Conservation (phyloP, 192 early-diverging fungal species). For the Linnemannia zychae region DNA sequence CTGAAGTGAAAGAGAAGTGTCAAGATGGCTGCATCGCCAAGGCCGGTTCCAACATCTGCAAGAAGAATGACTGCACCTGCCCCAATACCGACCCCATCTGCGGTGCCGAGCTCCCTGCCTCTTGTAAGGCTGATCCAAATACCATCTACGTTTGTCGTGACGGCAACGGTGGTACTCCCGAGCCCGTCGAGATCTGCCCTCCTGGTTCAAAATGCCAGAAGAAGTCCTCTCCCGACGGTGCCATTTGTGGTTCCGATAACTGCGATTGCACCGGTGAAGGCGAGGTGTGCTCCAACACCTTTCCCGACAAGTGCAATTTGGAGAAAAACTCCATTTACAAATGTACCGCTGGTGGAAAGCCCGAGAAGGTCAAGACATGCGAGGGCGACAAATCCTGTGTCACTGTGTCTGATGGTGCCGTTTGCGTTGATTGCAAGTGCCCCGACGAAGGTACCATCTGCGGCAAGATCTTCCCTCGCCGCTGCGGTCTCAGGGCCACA, state of each 20-base stretch:
- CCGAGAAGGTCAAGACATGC: neutral
- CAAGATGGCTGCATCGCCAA: neutral
- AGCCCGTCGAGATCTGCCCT: neutral
- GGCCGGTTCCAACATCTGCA: slow-evolving; percentile 1
- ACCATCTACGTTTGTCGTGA: slow-evolving; percentile 1
- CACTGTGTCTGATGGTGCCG: neutral
- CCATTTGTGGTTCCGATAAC: neutral
- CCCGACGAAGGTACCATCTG: neutral
- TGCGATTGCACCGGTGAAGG: slow-evolving; percentile 6
- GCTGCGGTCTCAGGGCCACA: neutral
- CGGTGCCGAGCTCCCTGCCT: neutral
- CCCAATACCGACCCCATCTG: neutral
- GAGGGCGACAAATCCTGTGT: neutral
- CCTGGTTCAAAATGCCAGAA: neutral
- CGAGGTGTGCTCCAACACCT: neutral
- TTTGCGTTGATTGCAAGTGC: neutral
- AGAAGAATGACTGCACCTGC: neutral
- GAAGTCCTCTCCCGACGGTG: neutral
- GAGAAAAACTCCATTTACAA: neutral
- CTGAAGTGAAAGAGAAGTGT: neutral
- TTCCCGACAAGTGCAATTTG: neutral
- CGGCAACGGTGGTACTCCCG: neutral
- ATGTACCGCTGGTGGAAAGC: neutral
- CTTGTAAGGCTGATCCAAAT: neutral
- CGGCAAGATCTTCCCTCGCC: slow-evolving; percentile 1